These are phyloP conservation scores for Phytophthora crassamura DNA, from an alignment of 352 stramenopile genomes.

Conservation along the genomic window DNA sequence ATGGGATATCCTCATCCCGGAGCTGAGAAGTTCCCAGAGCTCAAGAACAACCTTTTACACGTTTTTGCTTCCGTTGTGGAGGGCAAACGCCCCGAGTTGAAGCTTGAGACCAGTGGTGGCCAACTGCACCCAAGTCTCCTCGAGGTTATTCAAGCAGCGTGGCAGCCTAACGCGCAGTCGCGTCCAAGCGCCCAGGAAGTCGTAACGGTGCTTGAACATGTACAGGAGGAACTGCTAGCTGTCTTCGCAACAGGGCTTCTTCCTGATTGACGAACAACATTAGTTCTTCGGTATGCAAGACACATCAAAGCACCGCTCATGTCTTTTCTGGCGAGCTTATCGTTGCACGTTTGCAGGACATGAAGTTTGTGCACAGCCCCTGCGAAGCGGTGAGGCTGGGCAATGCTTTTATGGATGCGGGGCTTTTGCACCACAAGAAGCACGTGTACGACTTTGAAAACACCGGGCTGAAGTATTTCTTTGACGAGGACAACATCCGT, in stretches of 20 bases:
- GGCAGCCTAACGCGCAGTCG: conserved; percentile 42
- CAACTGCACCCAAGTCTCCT: conserved; percentile 45
- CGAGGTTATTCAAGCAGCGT: conserved; percentile 52
- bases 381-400: conserved; percentile 52
- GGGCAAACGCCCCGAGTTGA: conserved; percentile 43
- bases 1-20: conserved; percentile 73
- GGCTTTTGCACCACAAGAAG: conserved; percentile 54
- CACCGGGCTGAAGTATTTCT: conserved; percentile 40
- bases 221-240: conserved; percentile 55
- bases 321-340: conserved; percentile 43
- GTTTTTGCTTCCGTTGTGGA: conserved; percentile 55
- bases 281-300: conserved; percentile 25
- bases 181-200: conserved; percentile 52
- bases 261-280: conserved; percentile 32
- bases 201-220: conserved; percentile 46
- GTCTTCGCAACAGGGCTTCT: conserved; percentile 34
- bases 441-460: conserved; percentile 48
- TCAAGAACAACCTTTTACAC: conserved; percentile 59
- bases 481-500: conserved; percentile 48
- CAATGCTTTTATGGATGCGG: conserved; percentile 57
- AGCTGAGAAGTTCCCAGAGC: conserved; percentile 52
- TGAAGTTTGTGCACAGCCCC: conserved; percentile 32
- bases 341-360: conserved; percentile 39
- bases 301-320: conserved; percentile 13
- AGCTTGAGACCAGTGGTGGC: not conserved